Evolutionary conservation across 352 stramenopile species (phyloP).

Genomic region (Globisporangium canariense): DNA sequence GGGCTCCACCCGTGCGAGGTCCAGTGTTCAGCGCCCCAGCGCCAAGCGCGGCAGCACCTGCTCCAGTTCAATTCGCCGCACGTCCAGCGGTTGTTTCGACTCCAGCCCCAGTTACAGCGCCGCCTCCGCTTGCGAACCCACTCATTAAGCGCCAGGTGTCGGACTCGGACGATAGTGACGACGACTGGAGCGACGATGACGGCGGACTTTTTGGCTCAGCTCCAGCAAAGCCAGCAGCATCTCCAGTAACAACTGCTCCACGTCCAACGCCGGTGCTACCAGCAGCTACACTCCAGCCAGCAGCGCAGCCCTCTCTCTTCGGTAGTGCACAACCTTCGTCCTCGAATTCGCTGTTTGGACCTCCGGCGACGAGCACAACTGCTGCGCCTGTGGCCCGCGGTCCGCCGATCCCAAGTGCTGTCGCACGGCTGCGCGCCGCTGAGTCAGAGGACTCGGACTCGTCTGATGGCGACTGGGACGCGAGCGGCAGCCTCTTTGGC

Average conservation of each 20-base stretch:
- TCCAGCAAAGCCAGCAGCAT: slow-evolving; percentile 24
- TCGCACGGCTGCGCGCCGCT: slow-evolving; percentile 40
- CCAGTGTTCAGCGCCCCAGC: slow-evolving; percentile 11
- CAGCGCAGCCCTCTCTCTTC: slow-evolving; percentile 23
- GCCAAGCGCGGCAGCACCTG: slow-evolving; percentile 9
- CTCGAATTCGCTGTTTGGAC: slow-evolving; percentile 21
- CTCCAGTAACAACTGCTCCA: slow-evolving; percentile 10
- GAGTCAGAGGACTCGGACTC: slow-evolving; percentile 43
- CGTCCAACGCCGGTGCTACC: slow-evolving; percentile 14
- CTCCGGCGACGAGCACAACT: slow-evolving; percentile 17
- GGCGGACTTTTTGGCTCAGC: slow-evolving; percentile 49
- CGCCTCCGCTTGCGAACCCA: slow-evolving; percentile 27
- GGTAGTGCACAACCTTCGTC: slow-evolving; percentile 6
- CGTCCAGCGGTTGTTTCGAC: background rate
- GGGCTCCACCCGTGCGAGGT: slow-evolving; percentile 23
- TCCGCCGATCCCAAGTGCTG: slow-evolving; percentile 47
- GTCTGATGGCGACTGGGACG: slow-evolving; percentile 56
- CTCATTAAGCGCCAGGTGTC: slow-evolving; percentile 46
- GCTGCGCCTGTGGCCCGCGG: slow-evolving; percentile 22
- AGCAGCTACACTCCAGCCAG: slow-evolving; percentile 5
- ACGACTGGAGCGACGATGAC: slow-evolving; percentile 57
- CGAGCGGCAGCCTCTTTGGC: slow-evolving; percentile 65
- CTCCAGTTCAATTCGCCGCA: slow-evolving; percentile 2
- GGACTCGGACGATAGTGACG: slow-evolving; percentile 47
- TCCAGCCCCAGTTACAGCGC: slow-evolving; percentile 7